Conservation (phyloP, 768 basidiomycete genomes). For the Suillus clintonianus region DNA sequence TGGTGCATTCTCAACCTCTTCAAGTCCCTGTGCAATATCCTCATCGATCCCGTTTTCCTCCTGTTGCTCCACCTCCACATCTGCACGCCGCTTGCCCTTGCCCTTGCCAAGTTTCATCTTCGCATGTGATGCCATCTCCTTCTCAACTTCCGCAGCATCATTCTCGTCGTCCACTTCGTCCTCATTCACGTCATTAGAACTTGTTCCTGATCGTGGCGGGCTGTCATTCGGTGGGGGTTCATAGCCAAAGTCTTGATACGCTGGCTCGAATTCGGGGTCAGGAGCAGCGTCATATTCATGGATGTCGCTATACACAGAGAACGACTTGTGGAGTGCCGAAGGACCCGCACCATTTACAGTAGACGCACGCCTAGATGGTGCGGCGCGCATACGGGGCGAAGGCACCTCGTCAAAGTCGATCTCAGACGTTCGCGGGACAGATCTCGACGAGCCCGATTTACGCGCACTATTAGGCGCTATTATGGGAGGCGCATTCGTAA, state of each 20-base stretch:
- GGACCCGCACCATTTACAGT: constrained; percentile 36
- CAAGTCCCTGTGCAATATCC: constrained; percentile 44
- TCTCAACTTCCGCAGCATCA: constrained; percentile 33
- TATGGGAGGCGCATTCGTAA: constrained; percentile 35
- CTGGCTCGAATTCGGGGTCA: constrained; percentile 28
- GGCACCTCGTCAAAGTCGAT: constrained; percentile 65
- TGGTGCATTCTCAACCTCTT: constrained; percentile 51
- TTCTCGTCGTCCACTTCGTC: constrained; percentile 47
- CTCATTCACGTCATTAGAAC: constrained; percentile 51
- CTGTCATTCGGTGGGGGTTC: constrained; percentile 23
- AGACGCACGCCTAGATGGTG: constrained; percentile 31
- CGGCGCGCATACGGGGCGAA: constrained; percentile 47
- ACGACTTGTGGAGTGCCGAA: constrained; percentile 33
- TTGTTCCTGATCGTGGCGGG: constrained; percentile 33
- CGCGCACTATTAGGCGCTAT: constrained; percentile 39
- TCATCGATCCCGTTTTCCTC: constrained; percentile 37
- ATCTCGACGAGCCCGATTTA: constrained; percentile 43
- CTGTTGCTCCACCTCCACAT: constrained; percentile 16
- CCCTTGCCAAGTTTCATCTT: constrained; percentile 36
- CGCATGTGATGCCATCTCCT: constrained; percentile 25
- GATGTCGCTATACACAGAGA: constrained; percentile 7
- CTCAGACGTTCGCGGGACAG: constrained; percentile 53
- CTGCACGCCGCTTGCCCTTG: constrained; percentile 45
- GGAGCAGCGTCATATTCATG: constrained; percentile 17
- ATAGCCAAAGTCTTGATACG: constrained; percentile 29